Evolutionary conservation across 2,329 filamentous ascomycete species (phyloP).

Genomic region (Alternaria triticina): DNA sequence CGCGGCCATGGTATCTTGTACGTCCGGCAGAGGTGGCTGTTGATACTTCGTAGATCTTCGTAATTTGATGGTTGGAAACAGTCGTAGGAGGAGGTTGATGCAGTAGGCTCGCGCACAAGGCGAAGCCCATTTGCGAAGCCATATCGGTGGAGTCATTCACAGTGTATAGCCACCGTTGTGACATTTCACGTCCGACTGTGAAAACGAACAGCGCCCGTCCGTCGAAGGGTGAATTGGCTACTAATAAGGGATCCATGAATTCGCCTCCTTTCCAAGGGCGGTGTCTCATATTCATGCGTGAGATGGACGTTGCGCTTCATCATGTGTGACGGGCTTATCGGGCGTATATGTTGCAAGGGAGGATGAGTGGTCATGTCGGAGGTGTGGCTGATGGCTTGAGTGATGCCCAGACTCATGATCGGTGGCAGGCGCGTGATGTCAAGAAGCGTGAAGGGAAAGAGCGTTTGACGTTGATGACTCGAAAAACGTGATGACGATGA

Average conservation of each 20-base stretch:
- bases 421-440: conserved; percentile 5
- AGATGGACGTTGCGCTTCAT: not conserved
- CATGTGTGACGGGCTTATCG: not conserved
- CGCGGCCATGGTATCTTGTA: conserved; percentile 8
- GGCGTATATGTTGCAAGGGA: not conserved
- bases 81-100: not conserved
- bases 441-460: not conserved
- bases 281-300: not conserved
- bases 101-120: not conserved
- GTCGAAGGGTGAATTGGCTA: not conserved
- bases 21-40: not conserved
- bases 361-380: conserved; percentile 5
- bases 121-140: not conserved
- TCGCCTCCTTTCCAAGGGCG: not conserved
- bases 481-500: not conserved
- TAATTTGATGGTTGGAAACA: not conserved
- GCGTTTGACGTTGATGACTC: not conserved
- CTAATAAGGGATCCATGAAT: not conserved
- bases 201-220: not conserved
- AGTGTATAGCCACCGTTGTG: not conserved
- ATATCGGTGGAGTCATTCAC: not conserved
- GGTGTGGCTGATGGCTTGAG: conserved; percentile 6
- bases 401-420: not conserved
- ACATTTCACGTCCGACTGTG: not conserved
- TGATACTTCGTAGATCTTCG: not conserved